A percentile compares a stretch with the other conserved stretches of the same genome.
These are phyloP conservation scores for Mycosphaerelloides madeirae DNA, from an alignment of 2,329 filamentous ascomycete species.

Conservation along the genomic window DNA sequence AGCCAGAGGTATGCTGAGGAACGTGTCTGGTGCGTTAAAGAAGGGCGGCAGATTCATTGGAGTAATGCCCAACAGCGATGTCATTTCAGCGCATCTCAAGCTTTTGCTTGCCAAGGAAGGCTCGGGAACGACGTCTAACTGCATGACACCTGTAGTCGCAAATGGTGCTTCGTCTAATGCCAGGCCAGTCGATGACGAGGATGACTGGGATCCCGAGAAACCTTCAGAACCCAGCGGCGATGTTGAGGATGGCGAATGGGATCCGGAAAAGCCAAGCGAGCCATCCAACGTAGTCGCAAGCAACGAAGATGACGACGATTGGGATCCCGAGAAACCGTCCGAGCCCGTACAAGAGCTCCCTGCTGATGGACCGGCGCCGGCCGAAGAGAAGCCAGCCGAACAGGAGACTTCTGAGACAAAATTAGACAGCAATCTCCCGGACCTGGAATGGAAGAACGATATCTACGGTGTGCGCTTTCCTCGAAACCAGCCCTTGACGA, in stretches of 20 bases:
- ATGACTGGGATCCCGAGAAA: constrained; percentile 39
- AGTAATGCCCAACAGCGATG: constrained; percentile 93
- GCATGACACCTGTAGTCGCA: constrained; percentile 26
- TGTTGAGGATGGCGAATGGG: constrained; percentile 32
- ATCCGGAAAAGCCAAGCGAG: constrained; percentile 43
- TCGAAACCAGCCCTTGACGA: constrained; percentile 46
- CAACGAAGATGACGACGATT: constrained; percentile 31
- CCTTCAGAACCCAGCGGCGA: constrained; percentile 39
- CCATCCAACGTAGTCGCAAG: constrained; percentile 28
- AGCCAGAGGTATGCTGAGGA: constrained; percentile 84
- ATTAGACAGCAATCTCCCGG: constrained; percentile 16
- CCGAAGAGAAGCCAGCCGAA: constrained; percentile 11
- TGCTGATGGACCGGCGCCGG: constrained; percentile 16
- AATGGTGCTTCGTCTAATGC: constrained; percentile 28
- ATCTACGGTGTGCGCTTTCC: constrained; percentile 91
- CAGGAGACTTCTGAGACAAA: constrained; percentile 6
- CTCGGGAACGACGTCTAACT: constrained; percentile 35
- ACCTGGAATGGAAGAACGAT: constrained; percentile 82
- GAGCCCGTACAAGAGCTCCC: constrained; percentile 36
- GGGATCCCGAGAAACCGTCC: constrained; percentile 42
- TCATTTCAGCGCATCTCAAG: constrained; percentile 74
- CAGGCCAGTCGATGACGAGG: constrained; percentile 26
- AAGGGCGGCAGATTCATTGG: constrained; percentile 94
- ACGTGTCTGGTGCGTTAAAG: constrained; percentile 83
- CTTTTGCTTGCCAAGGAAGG: constrained; percentile 61